Evolutionary conservation across 2,329 filamentous ascomycete genomes (phyloP).

Genomic region (Fusarium buxicola): DNA sequence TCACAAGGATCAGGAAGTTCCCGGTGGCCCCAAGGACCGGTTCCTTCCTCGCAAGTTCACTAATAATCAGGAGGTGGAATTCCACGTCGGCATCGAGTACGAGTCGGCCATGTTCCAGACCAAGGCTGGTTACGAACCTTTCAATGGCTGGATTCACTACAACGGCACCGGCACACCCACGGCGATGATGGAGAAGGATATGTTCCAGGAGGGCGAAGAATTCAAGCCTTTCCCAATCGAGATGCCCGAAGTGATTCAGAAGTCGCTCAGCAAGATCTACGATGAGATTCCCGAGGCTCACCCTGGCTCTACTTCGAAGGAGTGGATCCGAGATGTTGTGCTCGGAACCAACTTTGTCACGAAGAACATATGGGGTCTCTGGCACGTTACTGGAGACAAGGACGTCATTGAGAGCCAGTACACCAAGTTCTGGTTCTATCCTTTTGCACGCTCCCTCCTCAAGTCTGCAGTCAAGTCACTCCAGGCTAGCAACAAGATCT

Average conservation of each 20-base stretch:
- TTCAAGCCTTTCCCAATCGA: constrained; percentile 48
- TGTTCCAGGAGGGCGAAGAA: constrained; percentile 38
- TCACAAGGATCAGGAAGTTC: background rate
- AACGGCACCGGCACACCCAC: constrained; percentile 41
- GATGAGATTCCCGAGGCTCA: constrained; percentile 46
- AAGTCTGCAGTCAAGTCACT: constrained; percentile 18
- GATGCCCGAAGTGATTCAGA: constrained; percentile 49
- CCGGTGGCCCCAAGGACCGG: constrained; percentile 24
- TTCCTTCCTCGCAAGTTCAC: constrained; percentile 9
- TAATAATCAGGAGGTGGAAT: constrained; percentile 41
- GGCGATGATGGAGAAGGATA: constrained; percentile 39
- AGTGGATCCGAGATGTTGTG: constrained; percentile 49
- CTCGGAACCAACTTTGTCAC: constrained; percentile 54
- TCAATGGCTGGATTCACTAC: constrained; percentile 50
- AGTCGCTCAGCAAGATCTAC: constrained; percentile 48
- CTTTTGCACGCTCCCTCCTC: constrained; percentile 20
- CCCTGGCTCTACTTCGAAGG: constrained; percentile 41
- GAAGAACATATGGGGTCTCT: constrained; percentile 28
- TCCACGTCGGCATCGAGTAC: constrained; percentile 56
- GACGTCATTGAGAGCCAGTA: constrained; percentile 26
- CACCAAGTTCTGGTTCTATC: constrained; percentile 33
- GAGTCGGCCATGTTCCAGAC: constrained; percentile 56
- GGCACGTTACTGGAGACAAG: constrained; percentile 33
- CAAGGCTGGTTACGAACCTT: constrained; percentile 51
- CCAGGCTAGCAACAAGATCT: constrained; percentile 8